phyloP scores from a whole-genome alignment of 768 basidiomycete species.

The Neoboletus magnificus region DNA sequence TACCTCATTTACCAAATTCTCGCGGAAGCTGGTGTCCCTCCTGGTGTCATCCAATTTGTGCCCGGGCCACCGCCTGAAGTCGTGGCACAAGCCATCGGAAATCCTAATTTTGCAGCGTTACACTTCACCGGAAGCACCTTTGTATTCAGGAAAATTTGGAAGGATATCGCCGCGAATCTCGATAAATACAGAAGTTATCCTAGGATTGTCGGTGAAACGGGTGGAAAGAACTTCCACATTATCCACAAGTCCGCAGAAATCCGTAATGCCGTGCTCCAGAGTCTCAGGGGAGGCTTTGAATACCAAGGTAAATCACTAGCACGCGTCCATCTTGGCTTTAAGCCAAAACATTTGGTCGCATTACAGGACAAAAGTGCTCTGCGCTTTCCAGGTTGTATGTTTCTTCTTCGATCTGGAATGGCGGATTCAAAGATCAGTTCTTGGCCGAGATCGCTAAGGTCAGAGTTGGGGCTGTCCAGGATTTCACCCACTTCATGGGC shows the following conservation, averaged over 20 bases:
- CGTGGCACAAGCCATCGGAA: constrained; percentile 77
- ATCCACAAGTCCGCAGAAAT: constrained; percentile 86
- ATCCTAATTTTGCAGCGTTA: constrained; percentile 78
- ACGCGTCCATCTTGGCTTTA: not conserved
- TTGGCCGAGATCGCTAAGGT: constrained; percentile 77
- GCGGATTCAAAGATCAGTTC: constrained; percentile 81
- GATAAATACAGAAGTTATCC: constrained; percentile 89
- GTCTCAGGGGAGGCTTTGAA: constrained; percentile 87
- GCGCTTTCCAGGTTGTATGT: constrained; percentile 92
- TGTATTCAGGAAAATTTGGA: constrained; percentile 96
- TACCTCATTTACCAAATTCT: constrained; percentile 90
- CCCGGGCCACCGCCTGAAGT: constrained; percentile 86
- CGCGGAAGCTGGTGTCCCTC: constrained; percentile 89
- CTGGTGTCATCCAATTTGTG: constrained; percentile 95
- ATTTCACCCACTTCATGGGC: constrained; percentile 88
- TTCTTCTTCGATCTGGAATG: constrained; percentile 78
- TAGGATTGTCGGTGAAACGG: constrained; percentile 95
- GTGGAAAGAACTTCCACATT: constrained; percentile 98
- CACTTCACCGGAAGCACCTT: constrained; percentile 97
- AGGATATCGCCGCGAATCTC: constrained; percentile 85
- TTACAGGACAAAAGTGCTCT: constrained; percentile 89
- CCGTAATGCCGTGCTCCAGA: constrained; percentile 86
- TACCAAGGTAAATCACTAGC: constrained; percentile 67
- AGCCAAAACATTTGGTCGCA: not conserved
- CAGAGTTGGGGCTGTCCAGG: constrained; percentile 72